Evolutionary conservation across 2,329 filamentous ascomycete genomes (phyloP).

Genomic region (Graphilbum ipis-grandicollis): DNA sequence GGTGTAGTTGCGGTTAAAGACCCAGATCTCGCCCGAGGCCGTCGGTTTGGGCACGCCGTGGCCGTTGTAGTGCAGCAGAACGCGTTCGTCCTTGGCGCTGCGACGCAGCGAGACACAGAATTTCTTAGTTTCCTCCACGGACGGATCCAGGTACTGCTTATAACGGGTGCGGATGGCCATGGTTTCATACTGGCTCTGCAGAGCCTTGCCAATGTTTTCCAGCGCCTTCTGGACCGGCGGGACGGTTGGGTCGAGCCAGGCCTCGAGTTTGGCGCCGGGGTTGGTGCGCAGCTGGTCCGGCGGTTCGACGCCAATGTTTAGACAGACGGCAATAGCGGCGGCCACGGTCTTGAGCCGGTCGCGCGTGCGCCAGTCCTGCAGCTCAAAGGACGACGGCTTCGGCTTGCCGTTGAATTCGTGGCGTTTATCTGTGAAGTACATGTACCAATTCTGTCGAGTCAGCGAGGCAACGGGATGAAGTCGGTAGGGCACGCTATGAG

Average conservation of each 20-base stretch:
- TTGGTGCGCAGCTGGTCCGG: slow-evolving; percentile 93
- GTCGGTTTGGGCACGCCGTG: slow-evolving; percentile 95
- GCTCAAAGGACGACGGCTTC: slow-evolving; percentile 43
- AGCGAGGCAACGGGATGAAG: too few species aligned
- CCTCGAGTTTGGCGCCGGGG: slow-evolving; percentile 84
- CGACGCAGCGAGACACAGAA: slow-evolving; percentile 80
- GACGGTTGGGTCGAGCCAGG: slow-evolving; percentile 84
- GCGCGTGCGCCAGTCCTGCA: slow-evolving; percentile 95
- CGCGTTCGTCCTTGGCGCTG: slow-evolving; percentile 88
- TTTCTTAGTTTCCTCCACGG: slow-evolving; percentile 92
- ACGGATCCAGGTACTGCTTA: slow-evolving; percentile 92
- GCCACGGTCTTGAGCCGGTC: slow-evolving; percentile 94
- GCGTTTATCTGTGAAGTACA: slow-evolving; percentile 98
- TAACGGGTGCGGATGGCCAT: slow-evolving; percentile 90
- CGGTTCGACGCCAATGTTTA: slow-evolving; percentile 95
- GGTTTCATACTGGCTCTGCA: slow-evolving; percentile 95
- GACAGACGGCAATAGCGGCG: slow-evolving; percentile 78
- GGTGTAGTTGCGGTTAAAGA: slow-evolving; percentile 97
- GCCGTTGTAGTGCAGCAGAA: slow-evolving; percentile 97
- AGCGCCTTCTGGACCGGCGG: slow-evolving; percentile 69
- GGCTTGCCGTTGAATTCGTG: slow-evolving; percentile 89
- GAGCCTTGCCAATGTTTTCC: slow-evolving; percentile 84
- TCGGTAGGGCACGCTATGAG: neutral
- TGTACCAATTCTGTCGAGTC: slow-evolving; percentile 70
- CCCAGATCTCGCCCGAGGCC: slow-evolving; percentile 93